Evolutionary conservation across 306 rosid species (phyloP).

Genomic region (Pueraria montana): DNA sequence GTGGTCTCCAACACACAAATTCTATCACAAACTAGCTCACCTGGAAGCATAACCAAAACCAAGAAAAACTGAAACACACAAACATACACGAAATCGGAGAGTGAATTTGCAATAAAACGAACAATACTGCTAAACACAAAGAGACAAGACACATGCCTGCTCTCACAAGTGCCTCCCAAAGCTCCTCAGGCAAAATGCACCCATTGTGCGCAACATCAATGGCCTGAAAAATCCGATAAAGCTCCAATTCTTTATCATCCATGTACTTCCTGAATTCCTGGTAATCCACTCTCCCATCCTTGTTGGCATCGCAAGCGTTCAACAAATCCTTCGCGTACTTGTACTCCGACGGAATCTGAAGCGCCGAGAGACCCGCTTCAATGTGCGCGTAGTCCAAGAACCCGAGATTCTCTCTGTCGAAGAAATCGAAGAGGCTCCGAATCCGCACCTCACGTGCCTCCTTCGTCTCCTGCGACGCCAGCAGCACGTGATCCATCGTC

Average conservation of each 20-base stretch:
- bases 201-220: slow-evolving; percentile 95
- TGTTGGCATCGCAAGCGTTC: slow-evolving; percentile 80
- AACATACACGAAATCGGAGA: slow-evolving; percentile 26
- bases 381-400: slow-evolving; percentile 74
- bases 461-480: slow-evolving; percentile 86
- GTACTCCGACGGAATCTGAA: slow-evolving; percentile 83
- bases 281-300: slow-evolving; percentile 83
- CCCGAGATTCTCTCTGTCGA: slow-evolving; percentile 75
- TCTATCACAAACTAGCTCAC: slow-evolving; percentile 15
- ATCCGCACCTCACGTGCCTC: slow-evolving; percentile 79
- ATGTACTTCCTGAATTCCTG: slow-evolving; percentile 81
- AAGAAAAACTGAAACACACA: slow-evolving; percentile 25
- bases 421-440: slow-evolving; percentile 74
- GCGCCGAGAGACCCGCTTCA: slow-evolving; percentile 86
- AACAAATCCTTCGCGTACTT: slow-evolving; percentile 88
- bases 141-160: slow-evolving; percentile 62
- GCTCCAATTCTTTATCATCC: slow-evolving; percentile 97
- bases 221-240: slow-evolving; percentile 90
- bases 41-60: slow-evolving; percentile 16
- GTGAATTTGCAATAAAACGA: neutral
- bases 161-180: slow-evolving; percentile 90
- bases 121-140: neutral
- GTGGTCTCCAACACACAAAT: neutral
- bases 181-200: slow-evolving; percentile 93
- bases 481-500: slow-evolving; percentile 88